Conservation (phyloP, 345 rosid genomes). For the Gossypium stocksii region DNA sequence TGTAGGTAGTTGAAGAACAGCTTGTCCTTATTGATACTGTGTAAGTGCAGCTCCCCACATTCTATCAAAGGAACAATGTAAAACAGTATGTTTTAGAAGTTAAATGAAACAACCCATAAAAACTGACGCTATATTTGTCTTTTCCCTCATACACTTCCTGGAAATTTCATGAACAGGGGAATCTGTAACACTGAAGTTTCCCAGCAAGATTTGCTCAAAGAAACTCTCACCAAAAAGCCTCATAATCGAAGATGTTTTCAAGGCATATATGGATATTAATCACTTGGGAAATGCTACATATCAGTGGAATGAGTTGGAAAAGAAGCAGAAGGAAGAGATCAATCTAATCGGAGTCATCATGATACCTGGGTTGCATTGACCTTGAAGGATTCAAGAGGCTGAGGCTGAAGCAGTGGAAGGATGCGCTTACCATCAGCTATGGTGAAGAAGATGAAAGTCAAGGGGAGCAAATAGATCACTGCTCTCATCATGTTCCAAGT, state of each 20-base stretch:
- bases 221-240: not conserved
- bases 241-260: not conserved
- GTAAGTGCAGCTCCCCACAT: slow-evolving; percentile 40
- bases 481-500: slow-evolving; percentile 1
- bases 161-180: slow-evolving; percentile 12
- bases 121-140: not conserved
- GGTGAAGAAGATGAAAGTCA: slow-evolving; percentile 1
- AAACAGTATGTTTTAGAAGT: not conserved
- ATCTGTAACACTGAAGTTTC: not conserved
- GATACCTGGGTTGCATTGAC: slow-evolving; percentile 9
- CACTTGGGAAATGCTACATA: not conserved
- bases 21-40: slow-evolving; percentile 56
- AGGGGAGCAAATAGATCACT: not conserved
- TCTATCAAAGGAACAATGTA: slow-evolving; percentile 15
- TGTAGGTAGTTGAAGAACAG: slow-evolving; percentile 50
- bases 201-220: slow-evolving; percentile 7
- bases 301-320: not conserved
- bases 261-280: not conserved
- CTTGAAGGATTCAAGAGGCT: slow-evolving; percentile 9
- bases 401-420: slow-evolving; percentile 8
- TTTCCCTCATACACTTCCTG: not conserved
- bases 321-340: not conserved
- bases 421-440: not conserved
- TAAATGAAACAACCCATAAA: not conserved
- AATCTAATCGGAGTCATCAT: not conserved